Percentiles rank a stretch among this genome's conserved stretches.
Conservation (phyloP, 2,329 filamentous ascomycete genomes). For the Botrytis fragariae region DNA sequence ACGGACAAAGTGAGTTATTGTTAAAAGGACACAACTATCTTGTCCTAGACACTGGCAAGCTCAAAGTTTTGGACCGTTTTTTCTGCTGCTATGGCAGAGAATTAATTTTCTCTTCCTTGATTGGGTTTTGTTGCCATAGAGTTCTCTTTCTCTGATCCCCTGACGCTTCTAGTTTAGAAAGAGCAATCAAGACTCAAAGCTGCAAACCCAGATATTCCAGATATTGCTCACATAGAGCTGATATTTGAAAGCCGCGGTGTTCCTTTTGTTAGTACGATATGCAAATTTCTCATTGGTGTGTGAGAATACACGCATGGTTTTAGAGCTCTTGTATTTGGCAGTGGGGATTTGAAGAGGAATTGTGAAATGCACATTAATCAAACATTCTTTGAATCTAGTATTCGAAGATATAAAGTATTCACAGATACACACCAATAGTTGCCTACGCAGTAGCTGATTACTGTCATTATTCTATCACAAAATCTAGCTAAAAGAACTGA, state of each 20-base stretch:
- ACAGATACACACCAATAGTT: neutral
- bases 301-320: neutral
- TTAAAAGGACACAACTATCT: neutral
- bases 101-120: neutral
- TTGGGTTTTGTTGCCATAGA: neutral
- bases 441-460: neutral
- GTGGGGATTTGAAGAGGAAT: neutral
- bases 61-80: neutral
- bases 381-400: neutral
- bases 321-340: neutral
- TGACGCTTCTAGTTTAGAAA: neutral
- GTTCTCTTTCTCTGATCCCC: neutral
- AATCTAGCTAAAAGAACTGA: neutral
- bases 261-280: neutral
- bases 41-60: neutral
- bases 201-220: too few relatives aligned
- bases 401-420: neutral
- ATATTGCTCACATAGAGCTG: too few relatives aligned
- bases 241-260: neutral
- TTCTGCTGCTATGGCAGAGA: neutral
- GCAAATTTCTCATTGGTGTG: fast-evolving
- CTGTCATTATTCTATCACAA: neutral
- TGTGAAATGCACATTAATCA: neutral
- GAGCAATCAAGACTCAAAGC: neutral
- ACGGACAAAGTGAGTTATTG: neutral